Conservation (phyloP, 129 eudicot genomes). For the Deinandra increscens region DNA sequence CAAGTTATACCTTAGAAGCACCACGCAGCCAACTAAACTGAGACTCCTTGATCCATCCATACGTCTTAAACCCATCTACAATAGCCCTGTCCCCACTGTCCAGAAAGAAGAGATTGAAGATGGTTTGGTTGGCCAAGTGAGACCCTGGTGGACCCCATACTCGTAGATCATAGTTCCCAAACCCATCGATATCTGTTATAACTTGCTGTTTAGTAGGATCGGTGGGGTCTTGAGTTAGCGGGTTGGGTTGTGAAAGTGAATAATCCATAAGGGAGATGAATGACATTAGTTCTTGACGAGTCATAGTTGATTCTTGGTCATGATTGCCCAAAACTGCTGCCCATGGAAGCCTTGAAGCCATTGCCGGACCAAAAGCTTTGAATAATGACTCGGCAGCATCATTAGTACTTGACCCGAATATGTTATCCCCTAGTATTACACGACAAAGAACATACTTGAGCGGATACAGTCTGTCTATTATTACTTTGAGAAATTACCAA, state of each 20-base stretch:
- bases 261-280: conserved; percentile 96
- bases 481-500: neutral
- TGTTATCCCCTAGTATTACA: conserved; percentile 69
- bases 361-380: conserved; percentile 73
- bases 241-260: conserved; percentile 81
- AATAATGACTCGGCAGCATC: conserved; percentile 96
- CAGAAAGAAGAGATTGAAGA: conserved; percentile 78
- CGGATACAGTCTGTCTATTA: neutral
- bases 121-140: conserved; percentile 59
- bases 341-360: conserved; percentile 84
- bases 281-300: conserved; percentile 85
- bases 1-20: conserved; percentile 51
- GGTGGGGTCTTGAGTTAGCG: conserved; percentile 40
- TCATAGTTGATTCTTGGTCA: conserved; percentile 97
- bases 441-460: neutral
- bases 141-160: conserved; percentile 88
- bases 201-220: conserved; percentile 32
- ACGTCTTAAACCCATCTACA: conserved; percentile 72
- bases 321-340: conserved; percentile 98
- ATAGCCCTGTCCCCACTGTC: conserved; percentile 91
- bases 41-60: conserved; percentile 93
- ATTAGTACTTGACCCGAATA: conserved; percentile 78
- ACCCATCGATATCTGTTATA: conserved; percentile 61
- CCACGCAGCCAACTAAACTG: conserved; percentile 81
- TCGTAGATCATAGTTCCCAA: conserved; percentile 80